Percentiles rank a stretch among this genome's conserved stretches.
Evolutionary conservation across 192 early-diverging fungal species (phyloP).

Genomic region (Entomortierella lignicola): DNA sequence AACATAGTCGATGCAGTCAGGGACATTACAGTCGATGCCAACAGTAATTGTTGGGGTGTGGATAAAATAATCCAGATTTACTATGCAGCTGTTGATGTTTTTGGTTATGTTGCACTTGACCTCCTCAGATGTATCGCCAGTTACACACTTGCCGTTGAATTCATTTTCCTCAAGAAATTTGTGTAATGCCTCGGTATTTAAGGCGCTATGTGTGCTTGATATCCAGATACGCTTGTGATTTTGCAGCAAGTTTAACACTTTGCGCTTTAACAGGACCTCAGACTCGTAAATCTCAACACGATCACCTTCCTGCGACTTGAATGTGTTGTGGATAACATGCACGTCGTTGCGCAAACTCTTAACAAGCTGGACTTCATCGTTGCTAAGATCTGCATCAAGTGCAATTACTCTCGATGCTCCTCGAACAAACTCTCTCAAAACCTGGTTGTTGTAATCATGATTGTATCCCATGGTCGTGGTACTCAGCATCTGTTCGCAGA

Average conservation of each 20-base stretch:
- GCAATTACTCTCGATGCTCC: constrained; percentile 8
- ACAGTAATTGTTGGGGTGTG: constrained; percentile 12
- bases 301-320: constrained; percentile 15
- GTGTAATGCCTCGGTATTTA: constrained; percentile 10
- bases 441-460: not conserved
- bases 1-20: constrained; percentile 4
- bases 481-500: constrained; percentile 18
- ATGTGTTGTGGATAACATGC: constrained; percentile 15
- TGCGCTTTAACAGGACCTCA: not conserved
- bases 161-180: not conserved
- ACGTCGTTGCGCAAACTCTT: constrained; percentile 25
- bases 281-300: constrained; percentile 13
- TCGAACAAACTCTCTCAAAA: constrained; percentile 1
- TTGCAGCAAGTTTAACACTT: not conserved
- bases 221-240: constrained; percentile 6
- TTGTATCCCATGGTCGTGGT: constrained; percentile 1
- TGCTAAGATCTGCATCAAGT: constrained; percentile 17
- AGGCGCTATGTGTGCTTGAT: constrained; percentile 3
- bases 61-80: constrained; percentile 8
- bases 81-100: constrained; percentile 6
- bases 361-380: constrained; percentile 9
- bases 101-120: not conserved
- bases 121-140: not conserved
- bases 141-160: constrained; percentile 12
- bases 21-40: constrained; percentile 12